Base-by-base conservation (phyloP, 1,139 yeast genomes). In the Wickerhamomyces sp. region DNA sequence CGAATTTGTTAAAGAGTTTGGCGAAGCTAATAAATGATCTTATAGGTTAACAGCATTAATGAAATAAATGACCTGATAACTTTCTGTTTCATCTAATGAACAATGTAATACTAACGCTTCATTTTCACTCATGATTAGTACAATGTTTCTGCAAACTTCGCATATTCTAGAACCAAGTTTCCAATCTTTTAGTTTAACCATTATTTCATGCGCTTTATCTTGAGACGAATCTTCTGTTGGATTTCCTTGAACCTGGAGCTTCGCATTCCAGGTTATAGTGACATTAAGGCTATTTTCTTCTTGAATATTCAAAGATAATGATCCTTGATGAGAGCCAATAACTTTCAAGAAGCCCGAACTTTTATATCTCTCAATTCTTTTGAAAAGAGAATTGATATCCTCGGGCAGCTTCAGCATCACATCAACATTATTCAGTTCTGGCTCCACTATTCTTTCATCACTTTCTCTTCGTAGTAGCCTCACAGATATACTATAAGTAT, bases 1-100 rank as follows among this genome's bases (percentile, higher is more conserved):
- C 13, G 40, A 25, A 6, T 86, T 76, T 55, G 68, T 88, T 38
- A 64, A 69, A 21, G 71, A 76, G 36, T 92, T 89, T 65, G 95
- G 84, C 34, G 56, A 69, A 38, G 61, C 41, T 19, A 46, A 53
- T 36, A 40, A 42, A 47, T 85, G 30, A 62, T 4, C 12, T 43
- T 31, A 48, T 26, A 33, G 38, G 8, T 36, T 58, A 7, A 68
- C 49, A 4, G 70, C 76, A 45, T 62, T 67, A 21, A 77, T 66
- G 49, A 72, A 76, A 52, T 75, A 79, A 5, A 76, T 63, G 15
- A 80, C 67, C 46, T 78, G 81, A 30, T 75, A 74, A 31, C 73
- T 76, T 28, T 74, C 78, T 15, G 71, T 66, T 37, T 74, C 80
- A 42, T 78, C 83, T 30, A 79, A 58, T 44, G 70, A 63, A 47